Percentiles rank a stretch among this genome's conserved stretches.
Conservation (phyloP, 1,284 basidiomycete genomes). For the Lignosus rhinocerotis region DNA sequence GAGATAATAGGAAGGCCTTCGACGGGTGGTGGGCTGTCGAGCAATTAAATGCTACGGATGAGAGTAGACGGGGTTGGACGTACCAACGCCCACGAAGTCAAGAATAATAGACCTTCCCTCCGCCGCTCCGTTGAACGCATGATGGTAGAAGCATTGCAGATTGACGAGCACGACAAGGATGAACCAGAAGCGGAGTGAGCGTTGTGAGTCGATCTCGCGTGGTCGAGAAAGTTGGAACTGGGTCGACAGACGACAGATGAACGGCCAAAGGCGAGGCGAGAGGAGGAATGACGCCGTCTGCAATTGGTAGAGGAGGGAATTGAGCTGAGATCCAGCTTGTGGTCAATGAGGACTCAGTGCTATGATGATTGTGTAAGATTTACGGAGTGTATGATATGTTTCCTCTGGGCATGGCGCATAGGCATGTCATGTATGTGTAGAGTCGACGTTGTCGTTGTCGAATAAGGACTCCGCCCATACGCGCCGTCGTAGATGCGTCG, state of each 20-base stretch:
- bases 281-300: slow-evolving; percentile 74
- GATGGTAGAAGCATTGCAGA: slow-evolving; percentile 57
- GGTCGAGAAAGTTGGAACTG: slow-evolving; percentile 69
- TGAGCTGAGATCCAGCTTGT: slow-evolving; percentile 47
- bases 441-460: slow-evolving; percentile 5
- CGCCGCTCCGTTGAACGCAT: slow-evolving; percentile 49
- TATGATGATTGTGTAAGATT: slow-evolving; percentile 29
- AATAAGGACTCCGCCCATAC: slow-evolving; percentile 3
- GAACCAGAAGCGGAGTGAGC: slow-evolving; percentile 67
- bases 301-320: slow-evolving; percentile 68
- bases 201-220: slow-evolving; percentile 58
- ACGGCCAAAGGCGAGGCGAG: slow-evolving; percentile 61
- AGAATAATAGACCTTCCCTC: slow-evolving; percentile 63
- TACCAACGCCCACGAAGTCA: slow-evolving; percentile 77
- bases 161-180: slow-evolving; percentile 59
- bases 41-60: not conserved
- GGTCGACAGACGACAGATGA: slow-evolving; percentile 53
- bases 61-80: slow-evolving; percentile 28
- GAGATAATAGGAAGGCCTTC: slow-evolving; percentile 57
- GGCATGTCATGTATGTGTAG: slow-evolving; percentile 61
- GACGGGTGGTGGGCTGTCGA: slow-evolving; percentile 57
- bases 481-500: slow-evolving; percentile 15
- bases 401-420: slow-evolving; percentile 71
- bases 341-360: not conserved
- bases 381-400: slow-evolving; percentile 74